Conservation (phyloP, 2,329 filamentous ascomycete species). For the Ilyonectria robusta region DNA sequence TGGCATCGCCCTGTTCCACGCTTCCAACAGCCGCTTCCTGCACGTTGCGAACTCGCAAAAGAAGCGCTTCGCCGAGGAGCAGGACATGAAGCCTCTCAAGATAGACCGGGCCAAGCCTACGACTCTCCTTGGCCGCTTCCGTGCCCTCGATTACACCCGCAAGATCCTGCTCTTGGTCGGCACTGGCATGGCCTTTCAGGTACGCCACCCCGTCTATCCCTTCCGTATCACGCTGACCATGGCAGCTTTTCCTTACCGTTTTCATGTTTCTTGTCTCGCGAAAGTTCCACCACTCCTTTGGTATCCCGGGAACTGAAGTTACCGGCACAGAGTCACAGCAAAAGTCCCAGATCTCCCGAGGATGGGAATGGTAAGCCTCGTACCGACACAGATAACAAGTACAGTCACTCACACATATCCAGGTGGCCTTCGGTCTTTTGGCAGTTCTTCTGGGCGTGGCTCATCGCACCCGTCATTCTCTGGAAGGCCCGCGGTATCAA, state of each 20-base stretch:
- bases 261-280: slow-evolving; percentile 75
- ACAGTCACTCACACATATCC: not conserved
- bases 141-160: slow-evolving; percentile 60
- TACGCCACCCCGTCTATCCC: slow-evolving; percentile 50
- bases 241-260: slow-evolving; percentile 69
- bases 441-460: slow-evolving; percentile 75
- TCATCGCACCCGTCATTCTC: slow-evolving; percentile 72
- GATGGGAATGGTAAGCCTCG: slow-evolving; percentile 75
- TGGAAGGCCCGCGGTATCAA: slow-evolving; percentile 73
- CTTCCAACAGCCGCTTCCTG: slow-evolving; percentile 73
- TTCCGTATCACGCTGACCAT: not conserved
- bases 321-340: slow-evolving; percentile 66
- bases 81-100: slow-evolving; percentile 25
- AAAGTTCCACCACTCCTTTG: slow-evolving; percentile 75
- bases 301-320: slow-evolving; percentile 74
- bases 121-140: slow-evolving; percentile 55
- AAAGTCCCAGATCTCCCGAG: slow-evolving; percentile 61
- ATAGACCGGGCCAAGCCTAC: slow-evolving; percentile 29
- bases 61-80: slow-evolving; percentile 52
- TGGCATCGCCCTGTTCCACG: slow-evolving; percentile 77
- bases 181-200: slow-evolving; percentile 70
- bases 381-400: not conserved
- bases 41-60: slow-evolving; percentile 70
- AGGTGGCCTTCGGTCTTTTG: slow-evolving; percentile 75
- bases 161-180: slow-evolving; percentile 66